Base-by-base conservation (phyloP, 2,329 filamentous ascomycete genomes). In the Chaetomiaceae sp. region DNA sequence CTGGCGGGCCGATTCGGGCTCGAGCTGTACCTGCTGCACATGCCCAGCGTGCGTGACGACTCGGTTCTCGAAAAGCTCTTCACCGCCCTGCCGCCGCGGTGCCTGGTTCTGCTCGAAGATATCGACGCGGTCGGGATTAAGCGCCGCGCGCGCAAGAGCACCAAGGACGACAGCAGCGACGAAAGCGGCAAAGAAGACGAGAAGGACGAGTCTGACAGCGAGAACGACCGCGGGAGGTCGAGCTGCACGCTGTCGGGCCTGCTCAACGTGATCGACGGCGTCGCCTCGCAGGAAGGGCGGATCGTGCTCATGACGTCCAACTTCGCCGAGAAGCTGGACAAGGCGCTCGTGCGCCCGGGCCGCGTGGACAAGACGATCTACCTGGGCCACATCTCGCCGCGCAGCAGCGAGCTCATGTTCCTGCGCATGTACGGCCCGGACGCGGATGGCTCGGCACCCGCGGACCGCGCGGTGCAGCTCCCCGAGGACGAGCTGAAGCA, bases 251-350 rank as follows among this genome's bases (percentile, higher is more conserved):
- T 88, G 1, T 84, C 82, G 0, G 82, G 79, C 0, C 65, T 88
- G 0, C 67, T 88, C 20, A 88, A 87, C 50, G 78, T 81, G 8
- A 74, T 88, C 9, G 83, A 88, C 53, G 84, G 84, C 2, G 81
- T 86, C 0, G 81, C 81, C 0, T 80, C 79, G 0, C 76, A 79
- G 42, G 83, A 88, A 65, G 84, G 83, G 2, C 74, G 81, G 14
- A 80, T 87, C 20, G 72, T 88, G 15, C 76, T 88, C 60, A 87
- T 88, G 82, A 88, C 83, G 0, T 84, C 82, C 22, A 88, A 87
- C 56, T 72, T 76, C 40, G 74, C 76, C 0, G 79, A 86, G 40
- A 73, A 76, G 42, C 73, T 87, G 0, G 82, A 87, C 56, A 65
- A 71, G 2, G 83, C 82, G 0, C 68, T 88, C 0, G 70, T 84